These are phyloP conservation scores for barrel medic (Medicago truncatula) DNA, from an alignment of 306 rosid species.

Conservation along the genomic window DNA sequence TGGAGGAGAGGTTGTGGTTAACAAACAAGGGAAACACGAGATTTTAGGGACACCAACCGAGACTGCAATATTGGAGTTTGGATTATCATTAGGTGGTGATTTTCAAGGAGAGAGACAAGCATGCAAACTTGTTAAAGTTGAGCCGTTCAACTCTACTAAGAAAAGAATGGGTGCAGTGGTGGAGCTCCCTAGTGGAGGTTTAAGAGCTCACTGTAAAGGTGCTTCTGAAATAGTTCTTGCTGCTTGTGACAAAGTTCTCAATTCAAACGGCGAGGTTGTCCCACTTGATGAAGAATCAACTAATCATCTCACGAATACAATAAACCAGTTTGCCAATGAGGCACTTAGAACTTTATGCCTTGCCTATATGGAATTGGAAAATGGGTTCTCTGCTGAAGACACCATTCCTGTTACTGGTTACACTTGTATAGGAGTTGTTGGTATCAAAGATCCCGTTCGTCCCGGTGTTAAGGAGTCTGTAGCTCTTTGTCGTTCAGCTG, in stretches of 20 bases:
- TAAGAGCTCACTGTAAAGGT: conserved; percentile 90
- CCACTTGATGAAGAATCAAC: conserved; percentile 75
- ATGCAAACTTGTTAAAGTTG: conserved; percentile 74
- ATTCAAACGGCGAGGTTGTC: conserved; percentile 74
- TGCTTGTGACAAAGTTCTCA: conserved; percentile 81
- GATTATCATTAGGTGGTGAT: conserved; percentile 82
- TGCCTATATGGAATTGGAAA: conserved; percentile 80
- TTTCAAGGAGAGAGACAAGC: conserved; percentile 73
- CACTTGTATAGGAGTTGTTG: conserved; percentile 88
- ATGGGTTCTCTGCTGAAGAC: conserved; percentile 62
- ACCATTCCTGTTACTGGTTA: conserved; percentile 83
- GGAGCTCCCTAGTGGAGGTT: conserved; percentile 74
- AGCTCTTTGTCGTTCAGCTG: conserved; percentile 90
- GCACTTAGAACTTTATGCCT: conserved; percentile 95
- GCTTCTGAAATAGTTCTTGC: conserved; percentile 94
- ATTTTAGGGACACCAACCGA: conserved; percentile 90
- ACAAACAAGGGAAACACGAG: conserved; percentile 75
- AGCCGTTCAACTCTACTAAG: conserved; percentile 94
- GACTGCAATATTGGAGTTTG: conserved; percentile 83
- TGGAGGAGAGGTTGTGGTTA: conserved; percentile 90
- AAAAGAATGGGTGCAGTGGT: conserved; percentile 87
- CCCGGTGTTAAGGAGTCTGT: conserved; percentile 98
- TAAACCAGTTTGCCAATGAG: conserved; percentile 81
- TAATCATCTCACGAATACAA: conserved; percentile 63
- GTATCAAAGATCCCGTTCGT: conserved; percentile 97